Evolutionary conservation across 2,329 filamentous ascomycete genomes (phyloP).

Genomic region (Ascosphaera apis): DNA sequence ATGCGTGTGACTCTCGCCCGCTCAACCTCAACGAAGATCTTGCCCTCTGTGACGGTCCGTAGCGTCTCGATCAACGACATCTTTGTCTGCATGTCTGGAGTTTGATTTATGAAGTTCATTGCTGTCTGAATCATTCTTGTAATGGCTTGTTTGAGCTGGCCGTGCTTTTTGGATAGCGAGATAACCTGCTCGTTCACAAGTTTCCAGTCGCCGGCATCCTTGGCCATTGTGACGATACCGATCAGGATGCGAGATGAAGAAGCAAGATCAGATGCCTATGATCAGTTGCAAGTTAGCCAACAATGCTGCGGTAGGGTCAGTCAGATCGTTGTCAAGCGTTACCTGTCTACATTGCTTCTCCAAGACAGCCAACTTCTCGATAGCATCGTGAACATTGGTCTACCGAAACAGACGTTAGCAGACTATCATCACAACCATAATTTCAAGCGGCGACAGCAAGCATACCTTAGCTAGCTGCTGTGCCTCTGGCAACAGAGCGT

Average conservation of each 20-base stretch:
- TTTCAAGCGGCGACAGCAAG: background rate
- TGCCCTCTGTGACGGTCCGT: slow-evolving; percentile 91
- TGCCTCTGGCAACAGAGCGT: slow-evolving; percentile 74
- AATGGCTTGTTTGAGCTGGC: slow-evolving; percentile 95
- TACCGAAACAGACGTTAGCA: slow-evolving; percentile 5
- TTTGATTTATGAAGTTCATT: slow-evolving; percentile 73
- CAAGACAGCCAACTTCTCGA: slow-evolving; percentile 76
- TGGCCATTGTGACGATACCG: slow-evolving; percentile 80
- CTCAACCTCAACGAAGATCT: slow-evolving; percentile 99
- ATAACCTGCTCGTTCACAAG: slow-evolving; percentile 92
- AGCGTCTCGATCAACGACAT: slow-evolving; percentile 84
- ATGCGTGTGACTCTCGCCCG: slow-evolving; percentile 86
- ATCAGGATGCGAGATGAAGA: slow-evolving; percentile 79
- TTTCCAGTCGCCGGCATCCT: slow-evolving; percentile 78
- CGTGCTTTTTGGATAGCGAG: slow-evolving; percentile 96
- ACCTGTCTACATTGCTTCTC: slow-evolving; percentile 98
- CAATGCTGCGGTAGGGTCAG: too few relatives aligned
- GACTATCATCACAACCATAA: background rate
- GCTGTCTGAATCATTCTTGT: slow-evolving; percentile 98
- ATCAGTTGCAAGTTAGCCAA: slow-evolving; percentile 4
- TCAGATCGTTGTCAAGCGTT: slow-evolving; percentile 10
- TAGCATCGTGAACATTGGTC: slow-evolving; percentile 55
- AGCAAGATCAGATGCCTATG: slow-evolving; percentile 75
- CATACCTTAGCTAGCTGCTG: slow-evolving; percentile 68
- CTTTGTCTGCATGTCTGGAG: slow-evolving; percentile 68